phyloP scores from a whole-genome alignment of 1,139 yeast species.

The Nakaseomyces bracarensis region DNA sequence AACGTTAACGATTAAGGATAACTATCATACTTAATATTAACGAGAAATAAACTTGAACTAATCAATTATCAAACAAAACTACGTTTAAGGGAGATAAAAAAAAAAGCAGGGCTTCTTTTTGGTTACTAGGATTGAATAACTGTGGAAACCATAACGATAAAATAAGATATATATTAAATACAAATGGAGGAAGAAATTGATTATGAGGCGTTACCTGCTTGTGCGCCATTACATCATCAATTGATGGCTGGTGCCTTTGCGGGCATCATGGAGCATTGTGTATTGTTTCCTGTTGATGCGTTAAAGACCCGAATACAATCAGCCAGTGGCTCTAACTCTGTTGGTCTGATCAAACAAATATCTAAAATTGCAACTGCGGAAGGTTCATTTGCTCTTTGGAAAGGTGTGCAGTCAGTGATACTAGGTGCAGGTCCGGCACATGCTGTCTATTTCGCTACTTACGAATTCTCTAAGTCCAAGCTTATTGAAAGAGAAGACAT shows the following conservation, averaged over 20 bases:
- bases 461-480: slow-evolving; percentile 62
- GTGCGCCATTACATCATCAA: slow-evolving; percentile 76
- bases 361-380: slow-evolving; percentile 76
- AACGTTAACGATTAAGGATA: too few species aligned
- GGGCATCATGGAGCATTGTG: slow-evolving; percentile 96
- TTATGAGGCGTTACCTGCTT: slow-evolving; percentile 86
- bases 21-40: too few species aligned
- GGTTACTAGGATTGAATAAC: too few species aligned
- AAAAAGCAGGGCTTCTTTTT: too few species aligned
- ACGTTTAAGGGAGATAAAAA: too few species aligned
- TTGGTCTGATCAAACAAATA: slow-evolving; percentile 48
- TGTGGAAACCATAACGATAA: not conserved
- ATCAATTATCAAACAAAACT: too few species aligned
- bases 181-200: slow-evolving; percentile 43
- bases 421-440: slow-evolving; percentile 99
- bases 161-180: not conserved
- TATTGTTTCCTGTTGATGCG: slow-evolving; percentile 94
- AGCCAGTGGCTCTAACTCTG: slow-evolving; percentile 31
- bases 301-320: slow-evolving; percentile 90
- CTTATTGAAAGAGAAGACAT: slow-evolving; percentile 28
- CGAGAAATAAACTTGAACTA: too few species aligned
- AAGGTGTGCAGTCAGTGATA: slow-evolving; percentile 89
- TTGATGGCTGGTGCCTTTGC: slow-evolving; percentile 94
- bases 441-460: slow-evolving; percentile 94
- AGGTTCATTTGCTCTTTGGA: slow-evolving; percentile 85